Evolutionary conservation across 2,329 filamentous ascomycete genomes (phyloP).

Genomic region (Arachnomyces sp.): DNA sequence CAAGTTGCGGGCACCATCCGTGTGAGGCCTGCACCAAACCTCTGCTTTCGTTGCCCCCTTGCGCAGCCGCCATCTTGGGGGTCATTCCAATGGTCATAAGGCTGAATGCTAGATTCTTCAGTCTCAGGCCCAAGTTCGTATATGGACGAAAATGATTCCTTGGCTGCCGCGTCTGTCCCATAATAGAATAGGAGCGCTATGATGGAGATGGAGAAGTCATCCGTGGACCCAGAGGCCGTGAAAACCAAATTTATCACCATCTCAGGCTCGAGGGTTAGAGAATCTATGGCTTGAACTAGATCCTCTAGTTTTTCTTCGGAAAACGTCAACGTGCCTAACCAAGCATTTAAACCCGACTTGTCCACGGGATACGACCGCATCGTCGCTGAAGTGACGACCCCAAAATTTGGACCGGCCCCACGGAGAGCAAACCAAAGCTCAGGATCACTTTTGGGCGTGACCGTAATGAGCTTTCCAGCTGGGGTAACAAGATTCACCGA

Average conservation of each 20-base stretch:
- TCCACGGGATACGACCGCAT: conserved; percentile 28
- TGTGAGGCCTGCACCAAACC: conserved; percentile 27
- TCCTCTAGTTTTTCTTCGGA: conserved; percentile 21
- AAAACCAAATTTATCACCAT: conserved; percentile 31
- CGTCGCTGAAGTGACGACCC: conserved; percentile 31
- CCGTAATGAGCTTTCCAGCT: conserved; percentile 27
- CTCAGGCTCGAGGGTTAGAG: conserved; percentile 27
- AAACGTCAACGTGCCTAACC: conserved; percentile 19
- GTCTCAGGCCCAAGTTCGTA: conserved; percentile 23
- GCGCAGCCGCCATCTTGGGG: conserved; percentile 31
- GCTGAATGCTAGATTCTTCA: conserved; percentile 18
- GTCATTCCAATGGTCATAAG: conserved; percentile 34
- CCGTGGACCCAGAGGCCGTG: conserved; percentile 7
- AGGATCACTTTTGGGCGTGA: conserved; percentile 28
- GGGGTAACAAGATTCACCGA: conserved; percentile 34
- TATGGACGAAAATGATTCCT: conserved; percentile 29
- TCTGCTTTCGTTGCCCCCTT: conserved; percentile 32
- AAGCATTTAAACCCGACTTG: conserved; percentile 15
- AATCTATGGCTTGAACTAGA: conserved; percentile 29
- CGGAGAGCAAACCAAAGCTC: conserved; percentile 38
- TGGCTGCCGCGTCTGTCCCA: conserved; percentile 28
- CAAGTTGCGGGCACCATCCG: conserved; percentile 30
- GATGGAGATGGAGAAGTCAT: conserved; percentile 13
- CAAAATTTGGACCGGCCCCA: conserved; percentile 38
- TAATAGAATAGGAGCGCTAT: conserved; percentile 26